Evolutionary conservation across 805 yeast species (phyloP), one percentile per base, ranked within the genome.

Genomic region (Pichia scutulata): DNA sequence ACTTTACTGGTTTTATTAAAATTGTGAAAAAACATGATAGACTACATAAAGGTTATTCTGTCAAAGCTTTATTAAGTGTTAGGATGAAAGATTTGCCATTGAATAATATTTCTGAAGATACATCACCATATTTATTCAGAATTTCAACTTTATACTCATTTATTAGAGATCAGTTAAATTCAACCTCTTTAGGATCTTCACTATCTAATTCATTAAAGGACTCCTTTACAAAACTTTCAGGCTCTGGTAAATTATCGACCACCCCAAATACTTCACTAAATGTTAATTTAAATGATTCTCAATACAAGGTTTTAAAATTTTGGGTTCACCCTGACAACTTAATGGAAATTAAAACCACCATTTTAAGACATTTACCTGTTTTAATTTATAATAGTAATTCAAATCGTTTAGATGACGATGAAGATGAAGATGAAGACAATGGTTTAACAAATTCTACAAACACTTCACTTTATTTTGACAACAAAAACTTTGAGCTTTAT

Each of bases 281-380:
- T 30, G 43, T 48, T 6, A 23, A 47, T 22, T 39, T 50, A 8
- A 56, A 57, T 41, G 64, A 60, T 7, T 43, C 53, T 9, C 63
- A 63, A 30, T 81, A 60, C 72, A 83, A 73, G 55, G 82, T 88
- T 16, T 82, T 84, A 68, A 89, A 87, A 70, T 92, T 92, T 68
- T 92, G 99, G 99, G 77, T 93, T 42, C 98, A 92, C 66, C 90
- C 92, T n/a, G 99, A 93, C 59, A 86, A 89, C 65, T 66, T 93
- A 64, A 90, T 92, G 97, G 98, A 92, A 70, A 96, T 90, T 50
- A 92, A 92, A 71, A 89, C 98, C n/a, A 82, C 89, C 52, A 87
- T 92, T 57, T 77, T 92, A 64, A 84, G 98, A 66, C 95, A 89
- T 61, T 77, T 92, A 57, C 99, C 99, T 1, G 95, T 90, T 7